Evolutionary conservation across 495 filamentous ascomycete species (phyloP), one percentile per base, ranked within the genome.

Genomic region (Penicillium coffeae): DNA sequence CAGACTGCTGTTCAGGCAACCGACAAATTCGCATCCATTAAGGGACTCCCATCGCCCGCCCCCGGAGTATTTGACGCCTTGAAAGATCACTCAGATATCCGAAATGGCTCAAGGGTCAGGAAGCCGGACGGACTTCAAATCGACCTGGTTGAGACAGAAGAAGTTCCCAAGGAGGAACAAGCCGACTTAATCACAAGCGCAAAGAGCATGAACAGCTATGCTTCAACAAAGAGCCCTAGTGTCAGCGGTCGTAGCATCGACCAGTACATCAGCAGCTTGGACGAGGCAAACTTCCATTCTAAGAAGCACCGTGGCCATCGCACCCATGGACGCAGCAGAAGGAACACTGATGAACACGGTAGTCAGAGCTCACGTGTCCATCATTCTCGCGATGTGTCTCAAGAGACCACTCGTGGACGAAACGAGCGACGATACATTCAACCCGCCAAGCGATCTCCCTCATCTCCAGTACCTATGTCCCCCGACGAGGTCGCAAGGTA

Each of bases 391-490:
- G 84, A 87, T n/a, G 63, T 59, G 8, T 90, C 87, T 9, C 78
- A 81, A 54, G 84, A 85, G 46, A 81, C 83, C 20, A 30, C 30
- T 14, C 82, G 87, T 35, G 87, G 85, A 15, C 77, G 85, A 32
- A 76, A 74, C 41, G 73, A 76, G 8, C 71, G 77, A 45, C 81
- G 84, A 37, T 87, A 86, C 52, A 87, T 89, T 52, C 86, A 83
- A 33, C 85, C 90, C 21, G 86, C 88, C 6, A 94, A 95, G 60
- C 77, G 88, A 4, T 95, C 90, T 5, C 90, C 90, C 3, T 92
- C 88, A 36, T 95, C 90, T 8, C 90, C 90, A 0, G 81, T 94
- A 10, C 88, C 89, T 14, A 95, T 96, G 90, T 91, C 89, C 1
- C 88, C 89, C 0, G 88, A 95, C 54, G 88, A 93, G 49, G 55